phyloP scores from a whole-genome alignment of 2,329 filamentous ascomycete species.

The Magnaporthiopsis rhizophila region DNA sequence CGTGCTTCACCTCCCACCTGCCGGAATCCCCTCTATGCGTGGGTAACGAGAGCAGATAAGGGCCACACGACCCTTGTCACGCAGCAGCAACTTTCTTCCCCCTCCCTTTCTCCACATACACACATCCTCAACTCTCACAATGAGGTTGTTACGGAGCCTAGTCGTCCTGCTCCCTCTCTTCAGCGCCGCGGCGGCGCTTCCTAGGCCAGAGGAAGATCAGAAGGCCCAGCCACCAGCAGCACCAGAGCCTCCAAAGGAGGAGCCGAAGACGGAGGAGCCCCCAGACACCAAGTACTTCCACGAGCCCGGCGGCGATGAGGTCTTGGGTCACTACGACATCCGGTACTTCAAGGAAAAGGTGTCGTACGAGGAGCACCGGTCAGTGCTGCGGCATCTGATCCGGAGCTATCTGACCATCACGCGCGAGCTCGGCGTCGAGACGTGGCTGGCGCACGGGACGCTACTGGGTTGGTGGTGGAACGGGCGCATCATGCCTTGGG shows the following conservation, averaged over 20 bases:
- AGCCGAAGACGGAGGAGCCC: slow-evolving; percentile 3
- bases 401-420: slow-evolving; percentile 66
- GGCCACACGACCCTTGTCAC: neutral
- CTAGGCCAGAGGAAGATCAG: slow-evolving; percentile 4
- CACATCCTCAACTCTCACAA: neutral
- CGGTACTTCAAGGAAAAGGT: slow-evolving; percentile 61
- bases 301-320: slow-evolving; percentile 52
- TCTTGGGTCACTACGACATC: slow-evolving; percentile 64
- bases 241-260: neutral
- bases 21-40: neutral
- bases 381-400: slow-evolving; percentile 60
- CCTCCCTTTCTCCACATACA: neutral
- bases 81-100: neutral
- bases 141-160: slow-evolving; percentile 4
- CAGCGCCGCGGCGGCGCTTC: neutral
- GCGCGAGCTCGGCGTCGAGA: slow-evolving; percentile 58
- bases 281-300: slow-evolving; percentile 52
- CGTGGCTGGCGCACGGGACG: slow-evolving; percentile 82
- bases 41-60: neutral
- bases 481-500: slow-evolving; percentile 68
- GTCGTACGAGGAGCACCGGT: slow-evolving; percentile 56
- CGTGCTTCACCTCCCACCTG: neutral
- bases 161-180: neutral
- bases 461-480: slow-evolving; percentile 90
- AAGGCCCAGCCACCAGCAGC: neutral